A percentile compares a stretch with the other conserved stretches of the same genome.
Conservation (phyloP, 768 basidiomycete species). For the Mycena belliarum region DNA sequence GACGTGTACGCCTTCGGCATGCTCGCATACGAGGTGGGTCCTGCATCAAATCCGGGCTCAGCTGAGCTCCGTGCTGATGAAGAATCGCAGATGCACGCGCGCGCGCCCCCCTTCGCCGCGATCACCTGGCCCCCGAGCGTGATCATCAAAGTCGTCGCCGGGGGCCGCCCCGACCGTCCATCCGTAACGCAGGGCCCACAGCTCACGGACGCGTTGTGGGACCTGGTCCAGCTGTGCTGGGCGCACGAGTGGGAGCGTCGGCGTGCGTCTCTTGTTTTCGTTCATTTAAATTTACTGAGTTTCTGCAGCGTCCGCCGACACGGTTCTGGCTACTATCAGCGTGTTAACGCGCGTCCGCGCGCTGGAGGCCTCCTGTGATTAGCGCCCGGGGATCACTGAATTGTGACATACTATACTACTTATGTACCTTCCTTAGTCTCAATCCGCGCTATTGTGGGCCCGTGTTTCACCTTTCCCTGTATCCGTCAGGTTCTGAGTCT, state of each 20-base stretch:
- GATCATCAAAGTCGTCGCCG: constrained; percentile 6
- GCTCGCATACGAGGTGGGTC: constrained; percentile 33
- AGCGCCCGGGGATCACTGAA: too few relatives aligned
- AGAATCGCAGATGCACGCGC: constrained; percentile 10
- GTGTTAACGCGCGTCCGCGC: background rate
- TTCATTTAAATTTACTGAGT: background rate
- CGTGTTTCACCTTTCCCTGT: too few relatives aligned
- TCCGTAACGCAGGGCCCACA: background rate
- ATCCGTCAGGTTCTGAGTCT: too few relatives aligned
- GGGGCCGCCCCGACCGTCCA: constrained; percentile 6
- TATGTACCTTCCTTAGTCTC: too few relatives aligned
- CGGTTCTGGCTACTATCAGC: background rate
- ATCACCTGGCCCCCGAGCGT: constrained; percentile 7
- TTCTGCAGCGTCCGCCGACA: background rate
- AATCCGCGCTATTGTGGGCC: too few relatives aligned
- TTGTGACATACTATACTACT: too few relatives aligned
- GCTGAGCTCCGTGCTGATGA: background rate
- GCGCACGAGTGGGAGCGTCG: constrained; percentile 5
- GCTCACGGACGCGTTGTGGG: constrained; percentile 12
- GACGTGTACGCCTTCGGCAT: constrained; percentile 36
- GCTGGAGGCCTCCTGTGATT: background rate
- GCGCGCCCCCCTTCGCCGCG: constrained; percentile 9
- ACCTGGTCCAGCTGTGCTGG: constrained; percentile 9
- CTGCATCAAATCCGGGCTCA: too few relatives aligned
- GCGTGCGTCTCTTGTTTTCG: constrained; percentile 7